These are phyloP conservation scores for Hsuehochloa calcarea DNA, from an alignment of 176 grass and related monocot genomes.

Conservation along the genomic window DNA sequence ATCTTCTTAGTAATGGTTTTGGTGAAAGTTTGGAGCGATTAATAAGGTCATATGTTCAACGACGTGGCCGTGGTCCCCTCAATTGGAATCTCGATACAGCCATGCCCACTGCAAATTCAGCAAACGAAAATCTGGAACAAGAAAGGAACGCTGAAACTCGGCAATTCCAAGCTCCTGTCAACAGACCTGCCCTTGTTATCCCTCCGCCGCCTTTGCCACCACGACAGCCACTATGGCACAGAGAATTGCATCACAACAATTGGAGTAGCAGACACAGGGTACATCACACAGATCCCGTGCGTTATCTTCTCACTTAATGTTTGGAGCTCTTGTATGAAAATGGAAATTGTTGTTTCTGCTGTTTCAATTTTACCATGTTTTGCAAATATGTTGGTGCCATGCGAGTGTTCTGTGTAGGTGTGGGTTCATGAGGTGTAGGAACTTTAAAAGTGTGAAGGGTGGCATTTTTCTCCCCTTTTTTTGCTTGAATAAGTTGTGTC, in stretches of 20 bases:
- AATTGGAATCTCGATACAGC: conserved; percentile 65
- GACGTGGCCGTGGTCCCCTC: conserved; percentile 57
- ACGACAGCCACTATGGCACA: conserved; percentile 69
- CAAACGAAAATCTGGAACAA: conserved; percentile 54
- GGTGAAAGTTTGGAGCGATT: conserved; percentile 92
- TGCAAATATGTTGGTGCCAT: background rate
- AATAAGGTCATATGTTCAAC: conserved; percentile 89
- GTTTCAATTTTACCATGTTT: background rate
- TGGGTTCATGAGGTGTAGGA: conserved; percentile 1
- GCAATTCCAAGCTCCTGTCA: conserved; percentile 42
- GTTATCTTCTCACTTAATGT: conserved; percentile 23
- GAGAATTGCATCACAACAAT: conserved; percentile 62
- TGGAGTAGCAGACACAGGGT: conserved; percentile 63
- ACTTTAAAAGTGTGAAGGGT: background rate
- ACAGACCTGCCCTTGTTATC: conserved; percentile 58
- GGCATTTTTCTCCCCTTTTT: background rate
- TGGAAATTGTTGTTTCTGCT: background rate
- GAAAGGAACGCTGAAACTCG: conserved; percentile 66
- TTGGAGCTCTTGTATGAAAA: conserved; percentile 15
- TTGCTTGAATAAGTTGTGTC: conserved; percentile 1
- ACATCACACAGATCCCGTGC: conserved; percentile 51
- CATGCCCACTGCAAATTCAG: conserved; percentile 40
- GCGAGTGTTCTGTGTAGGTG: background rate
- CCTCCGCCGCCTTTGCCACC: conserved; percentile 83
- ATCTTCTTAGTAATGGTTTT: conserved; percentile 95